Evolutionary conservation across 2,329 filamentous ascomycete species (phyloP).

Genomic region (Neobulgaria alba): DNA sequence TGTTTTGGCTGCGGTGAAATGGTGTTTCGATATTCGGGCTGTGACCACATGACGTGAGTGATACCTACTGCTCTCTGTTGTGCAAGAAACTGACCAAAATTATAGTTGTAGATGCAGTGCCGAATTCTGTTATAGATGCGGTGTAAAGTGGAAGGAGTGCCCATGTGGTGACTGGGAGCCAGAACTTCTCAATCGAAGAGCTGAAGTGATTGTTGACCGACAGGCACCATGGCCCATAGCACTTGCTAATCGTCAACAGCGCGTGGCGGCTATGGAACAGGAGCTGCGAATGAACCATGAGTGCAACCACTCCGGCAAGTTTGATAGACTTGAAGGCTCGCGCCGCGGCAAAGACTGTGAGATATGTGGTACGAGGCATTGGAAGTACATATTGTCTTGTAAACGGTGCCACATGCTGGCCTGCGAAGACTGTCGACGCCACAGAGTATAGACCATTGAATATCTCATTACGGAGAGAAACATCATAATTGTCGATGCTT

Average conservation of each 20-base stretch:
- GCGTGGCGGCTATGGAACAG: not conserved
- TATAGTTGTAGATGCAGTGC: conserved; percentile 1
- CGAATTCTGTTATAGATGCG: conserved; percentile 1
- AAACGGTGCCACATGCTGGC: conserved; percentile 15
- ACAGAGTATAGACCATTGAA: conserved; percentile 5
- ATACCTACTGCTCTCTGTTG: conserved; percentile 6
- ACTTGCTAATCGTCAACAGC: conserved; percentile 2
- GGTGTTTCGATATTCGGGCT: conserved; percentile 12
- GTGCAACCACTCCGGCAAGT: conserved; percentile 14
- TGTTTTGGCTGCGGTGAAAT: conserved; percentile 15
- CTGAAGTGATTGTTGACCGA: conserved; percentile 18
- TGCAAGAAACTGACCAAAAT: conserved; percentile 9
- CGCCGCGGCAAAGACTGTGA: conserved; percentile 11
- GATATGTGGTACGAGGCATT: conserved; percentile 12
- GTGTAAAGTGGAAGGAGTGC: conserved; percentile 13
- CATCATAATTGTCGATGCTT: too few relatives aligned
- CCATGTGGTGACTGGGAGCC: conserved; percentile 16
- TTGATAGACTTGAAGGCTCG: conserved; percentile 10
- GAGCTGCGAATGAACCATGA: conserved; percentile 14
- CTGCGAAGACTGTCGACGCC: conserved; percentile 13
- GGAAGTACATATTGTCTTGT: conserved; percentile 15
- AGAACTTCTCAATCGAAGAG: conserved; percentile 16
- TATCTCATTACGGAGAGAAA: conserved; percentile 1
- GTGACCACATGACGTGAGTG: conserved; percentile 18
- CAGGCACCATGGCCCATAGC: conserved; percentile 10